Conservation (phyloP, 257 asterid species). For the Linaria vulgaris region DNA sequence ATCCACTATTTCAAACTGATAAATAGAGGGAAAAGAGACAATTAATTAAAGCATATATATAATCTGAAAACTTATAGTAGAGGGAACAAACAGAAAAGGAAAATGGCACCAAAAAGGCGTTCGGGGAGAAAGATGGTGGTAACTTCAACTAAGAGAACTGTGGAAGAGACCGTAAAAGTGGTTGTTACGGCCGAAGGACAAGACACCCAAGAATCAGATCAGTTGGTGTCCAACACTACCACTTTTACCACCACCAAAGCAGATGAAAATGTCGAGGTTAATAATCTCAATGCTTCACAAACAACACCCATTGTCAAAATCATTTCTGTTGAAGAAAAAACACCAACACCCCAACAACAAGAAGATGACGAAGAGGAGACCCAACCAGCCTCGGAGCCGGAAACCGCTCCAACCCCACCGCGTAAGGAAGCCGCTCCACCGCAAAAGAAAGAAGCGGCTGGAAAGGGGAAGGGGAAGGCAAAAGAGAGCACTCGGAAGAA, state of each 20-base stretch:
- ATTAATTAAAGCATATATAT: too few relatives aligned
- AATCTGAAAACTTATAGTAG: too few relatives aligned
- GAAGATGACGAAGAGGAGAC: conserved; percentile 35
- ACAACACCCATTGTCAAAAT: conserved; percentile 3
- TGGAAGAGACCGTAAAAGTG: conserved; percentile 59
- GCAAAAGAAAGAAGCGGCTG: not conserved
- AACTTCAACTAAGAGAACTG: conserved; percentile 45
- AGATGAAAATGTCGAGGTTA: conserved; percentile 34
- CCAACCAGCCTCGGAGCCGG: conserved; percentile 33
- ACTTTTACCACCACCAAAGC: conserved; percentile 34
- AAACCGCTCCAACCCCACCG: conserved; percentile 38
- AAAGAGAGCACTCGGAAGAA: too few relatives aligned
- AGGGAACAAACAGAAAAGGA: too few relatives aligned
- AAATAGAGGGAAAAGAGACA: conserved; percentile 2
- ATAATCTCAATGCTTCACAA: conserved; percentile 29
- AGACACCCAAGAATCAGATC: conserved; percentile 5
- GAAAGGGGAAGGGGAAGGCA: conserved; percentile 26
- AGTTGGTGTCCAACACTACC: conserved; percentile 22
- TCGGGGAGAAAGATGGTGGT: conserved; percentile 41
- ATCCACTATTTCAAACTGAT: not conserved
- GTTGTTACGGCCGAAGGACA: conserved; percentile 36
- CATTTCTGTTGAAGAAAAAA: conserved; percentile 24
- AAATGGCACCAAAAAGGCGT: conserved; percentile 65
- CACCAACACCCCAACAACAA: not conserved
- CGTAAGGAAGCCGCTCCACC: not conserved